Evolutionary conservation across 108 stramenopile genomes (phyloP).

Genomic region (Aurantiochytrium sp.): DNA sequence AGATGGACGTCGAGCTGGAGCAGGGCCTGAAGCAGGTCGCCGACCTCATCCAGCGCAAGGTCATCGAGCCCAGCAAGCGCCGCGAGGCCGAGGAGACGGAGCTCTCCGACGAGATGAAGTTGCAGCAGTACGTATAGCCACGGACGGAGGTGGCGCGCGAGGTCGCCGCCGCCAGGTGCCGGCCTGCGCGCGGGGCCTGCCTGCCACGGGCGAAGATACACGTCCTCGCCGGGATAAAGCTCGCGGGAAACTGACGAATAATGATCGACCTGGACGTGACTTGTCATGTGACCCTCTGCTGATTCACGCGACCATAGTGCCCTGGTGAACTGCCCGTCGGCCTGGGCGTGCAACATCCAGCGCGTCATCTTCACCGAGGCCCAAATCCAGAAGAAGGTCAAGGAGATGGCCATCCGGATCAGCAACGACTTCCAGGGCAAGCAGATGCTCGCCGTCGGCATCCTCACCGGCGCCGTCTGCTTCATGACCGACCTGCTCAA

Average conservation of each 20-base stretch:
- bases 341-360: slow-evolving; percentile 4
- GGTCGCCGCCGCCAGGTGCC: too few relatives aligned
- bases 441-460: not conserved
- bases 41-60: slow-evolving; percentile 27
- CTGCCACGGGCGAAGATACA: too few relatives aligned
- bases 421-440: not conserved
- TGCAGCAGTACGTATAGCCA: not conserved
- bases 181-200: too few relatives aligned
- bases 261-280: too few relatives aligned
- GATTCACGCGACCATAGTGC: too few relatives aligned
- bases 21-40: slow-evolving; percentile 24
- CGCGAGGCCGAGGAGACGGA: not conserved
- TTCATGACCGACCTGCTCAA: slow-evolving; percentile 26
- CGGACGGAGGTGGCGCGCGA: not conserved
- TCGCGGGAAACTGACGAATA: too few relatives aligned
- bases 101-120: not conserved
- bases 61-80: slow-evolving; percentile 15
- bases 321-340: slow-evolving; percentile 8
- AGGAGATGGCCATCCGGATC: not conserved
- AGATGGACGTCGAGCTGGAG: slow-evolving; percentile 27
- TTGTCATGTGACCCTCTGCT: too few relatives aligned
- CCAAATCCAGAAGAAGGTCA: slow-evolving; percentile 2
- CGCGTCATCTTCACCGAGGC: slow-evolving; percentile 11
- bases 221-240: too few relatives aligned
- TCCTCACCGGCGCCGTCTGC: slow-evolving; percentile 12